Percentiles rank a stretch among this genome's conserved stretches.
phyloP scores from a whole-genome alignment of 2,329 filamentous ascomycete genomes.

The Botrytis fragariae region DNA sequence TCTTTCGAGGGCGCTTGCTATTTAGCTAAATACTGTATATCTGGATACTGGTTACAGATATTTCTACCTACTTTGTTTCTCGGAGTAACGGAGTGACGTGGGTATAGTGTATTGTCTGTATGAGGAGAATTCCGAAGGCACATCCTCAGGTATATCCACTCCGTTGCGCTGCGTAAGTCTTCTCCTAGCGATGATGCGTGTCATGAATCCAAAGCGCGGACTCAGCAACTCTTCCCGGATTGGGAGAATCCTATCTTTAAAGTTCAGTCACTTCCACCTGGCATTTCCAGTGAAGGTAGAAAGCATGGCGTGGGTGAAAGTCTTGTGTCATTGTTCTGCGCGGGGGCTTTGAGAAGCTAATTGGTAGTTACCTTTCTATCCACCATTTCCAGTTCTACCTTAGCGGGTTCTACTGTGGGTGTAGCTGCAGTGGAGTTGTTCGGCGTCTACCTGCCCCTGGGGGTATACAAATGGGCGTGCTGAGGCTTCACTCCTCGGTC shows the following conservation, averaged over 20 bases:
- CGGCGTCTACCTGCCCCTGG: slow-evolving; percentile 13
- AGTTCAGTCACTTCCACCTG: slow-evolving; percentile 12
- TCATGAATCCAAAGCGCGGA: slow-evolving; percentile 4
- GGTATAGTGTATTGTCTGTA: slow-evolving; percentile 16
- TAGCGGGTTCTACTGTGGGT: not conserved
- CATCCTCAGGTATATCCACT: slow-evolving; percentile 10
- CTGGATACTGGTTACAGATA: slow-evolving; percentile 2
- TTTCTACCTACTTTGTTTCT: slow-evolving; percentile 10
- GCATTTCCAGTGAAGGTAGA: slow-evolving; percentile 1
- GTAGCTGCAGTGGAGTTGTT: slow-evolving; percentile 7
- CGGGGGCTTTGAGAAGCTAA: slow-evolving; percentile 11
- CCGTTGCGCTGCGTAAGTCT: slow-evolving; percentile 15
- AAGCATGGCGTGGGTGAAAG: slow-evolving; percentile 1
- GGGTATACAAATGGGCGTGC: slow-evolving; percentile 9
- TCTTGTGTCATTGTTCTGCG: slow-evolving; percentile 15
- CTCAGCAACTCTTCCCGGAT: slow-evolving; percentile 9
- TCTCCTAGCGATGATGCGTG: slow-evolving; percentile 4
- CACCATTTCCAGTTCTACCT: slow-evolving; percentile 4
- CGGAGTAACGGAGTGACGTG: slow-evolving; percentile 9
- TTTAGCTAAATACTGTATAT: not conserved
- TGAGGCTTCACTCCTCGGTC: slow-evolving; percentile 4
- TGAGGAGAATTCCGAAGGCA: slow-evolving; percentile 17
- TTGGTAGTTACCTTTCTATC: slow-evolving; percentile 14
- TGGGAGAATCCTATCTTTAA: slow-evolving; percentile 1
- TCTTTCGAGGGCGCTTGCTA: not conserved